These are phyloP conservation scores for Tylopilus felleus DNA, from an alignment of 768 basidiomycete species.

Conservation along the genomic window DNA sequence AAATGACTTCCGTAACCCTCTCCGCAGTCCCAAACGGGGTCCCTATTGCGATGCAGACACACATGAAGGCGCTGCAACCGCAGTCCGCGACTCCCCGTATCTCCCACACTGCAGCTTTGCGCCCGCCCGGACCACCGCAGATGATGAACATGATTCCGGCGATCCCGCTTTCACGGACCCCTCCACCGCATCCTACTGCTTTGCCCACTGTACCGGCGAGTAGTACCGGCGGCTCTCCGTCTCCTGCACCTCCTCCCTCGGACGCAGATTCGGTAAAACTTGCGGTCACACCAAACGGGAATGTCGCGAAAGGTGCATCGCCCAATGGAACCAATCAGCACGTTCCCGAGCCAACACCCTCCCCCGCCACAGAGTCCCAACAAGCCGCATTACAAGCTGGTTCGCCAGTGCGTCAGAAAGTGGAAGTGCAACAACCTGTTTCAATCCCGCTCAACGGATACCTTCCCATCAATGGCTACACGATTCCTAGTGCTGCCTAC, in stretches of 20 bases:
- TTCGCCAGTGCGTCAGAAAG: conserved; percentile 48
- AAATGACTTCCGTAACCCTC: conserved; percentile 21
- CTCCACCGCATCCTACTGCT: conserved; percentile 31
- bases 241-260: conserved; percentile 39
- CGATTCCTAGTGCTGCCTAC: conserved; percentile 34
- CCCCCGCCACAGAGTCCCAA: conserved; percentile 21
- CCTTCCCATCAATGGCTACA: conserved; percentile 42
- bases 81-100: conserved; percentile 52
- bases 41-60: conserved; percentile 57
- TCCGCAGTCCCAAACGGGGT: conserved; percentile 40
- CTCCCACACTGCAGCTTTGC: conserved; percentile 41
- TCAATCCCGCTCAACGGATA: conserved; percentile 44
- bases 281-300: conserved; percentile 17
- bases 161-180: conserved; percentile 32
- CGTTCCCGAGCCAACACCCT: conserved; percentile 9
- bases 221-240: conserved; percentile 29
- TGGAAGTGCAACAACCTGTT: conserved; percentile 43
- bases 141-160: conserved; percentile 32
- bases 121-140: conserved; percentile 36
- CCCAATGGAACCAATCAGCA: conserved; percentile 30
- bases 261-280: conserved; percentile 39
- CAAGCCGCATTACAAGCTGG: conserved; percentile 21
- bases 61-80: conserved; percentile 58
- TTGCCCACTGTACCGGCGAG: conserved; percentile 28
- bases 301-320: conserved; percentile 27